Evolutionary conservation across 345 rosid genomes (phyloP).

Genomic region (Acer saccharum): DNA sequence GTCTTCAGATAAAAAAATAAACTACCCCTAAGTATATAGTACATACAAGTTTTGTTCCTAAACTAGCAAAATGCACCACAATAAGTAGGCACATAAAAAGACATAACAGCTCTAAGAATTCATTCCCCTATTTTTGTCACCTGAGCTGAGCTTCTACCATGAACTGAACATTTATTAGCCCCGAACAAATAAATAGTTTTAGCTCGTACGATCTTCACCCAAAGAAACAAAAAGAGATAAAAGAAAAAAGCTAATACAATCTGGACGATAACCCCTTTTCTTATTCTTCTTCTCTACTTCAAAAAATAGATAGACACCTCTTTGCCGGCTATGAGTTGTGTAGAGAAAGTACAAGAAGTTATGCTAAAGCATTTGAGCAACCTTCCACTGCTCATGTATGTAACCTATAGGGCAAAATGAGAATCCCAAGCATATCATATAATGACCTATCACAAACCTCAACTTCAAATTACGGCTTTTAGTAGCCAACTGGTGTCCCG

Average conservation of each 20-base stretch:
- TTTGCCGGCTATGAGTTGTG: neutral
- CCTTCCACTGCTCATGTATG: constrained; percentile 47
- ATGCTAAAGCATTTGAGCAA: constrained; percentile 15
- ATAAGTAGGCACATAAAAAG: neutral
- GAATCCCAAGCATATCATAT: too few relatives aligned
- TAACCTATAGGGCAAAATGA: too few relatives aligned
- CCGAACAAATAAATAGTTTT: neutral
- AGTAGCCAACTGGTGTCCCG: too few relatives aligned
- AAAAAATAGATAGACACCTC: neutral
- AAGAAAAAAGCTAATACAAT: neutral
- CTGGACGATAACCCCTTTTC: neutral
- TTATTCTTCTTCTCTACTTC: constrained; percentile 1
- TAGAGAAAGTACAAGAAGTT: neutral
- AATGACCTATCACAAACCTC: too few relatives aligned
- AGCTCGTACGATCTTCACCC: neutral
- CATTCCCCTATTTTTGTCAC: neutral
- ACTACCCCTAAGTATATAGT: too few relatives aligned
- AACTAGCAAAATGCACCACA: neutral
- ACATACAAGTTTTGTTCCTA: neutral
- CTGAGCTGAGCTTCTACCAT: neutral
- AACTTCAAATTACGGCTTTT: too few relatives aligned
- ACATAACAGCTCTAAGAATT: neutral
- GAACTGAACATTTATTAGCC: neutral
- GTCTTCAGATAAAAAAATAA: too few relatives aligned
- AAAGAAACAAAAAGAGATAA: neutral